A percentile compares a stretch with the other conserved stretches of the same genome.
These are phyloP conservation scores for Pyrenophora teres DNA, from an alignment of 2,329 filamentous ascomycete genomes.

Conservation along the genomic window DNA sequence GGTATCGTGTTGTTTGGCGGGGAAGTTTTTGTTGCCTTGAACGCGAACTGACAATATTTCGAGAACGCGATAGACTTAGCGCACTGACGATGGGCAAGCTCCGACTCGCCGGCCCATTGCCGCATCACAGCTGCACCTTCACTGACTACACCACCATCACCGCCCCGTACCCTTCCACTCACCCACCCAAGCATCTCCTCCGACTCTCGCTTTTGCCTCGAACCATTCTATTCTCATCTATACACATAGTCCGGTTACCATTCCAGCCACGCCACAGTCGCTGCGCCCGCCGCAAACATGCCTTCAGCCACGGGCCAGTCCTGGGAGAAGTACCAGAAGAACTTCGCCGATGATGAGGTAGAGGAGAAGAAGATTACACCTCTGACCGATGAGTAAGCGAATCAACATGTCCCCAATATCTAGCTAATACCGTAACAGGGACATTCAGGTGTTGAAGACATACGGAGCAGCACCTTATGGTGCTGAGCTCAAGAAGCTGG, in stretches of 20 bases:
- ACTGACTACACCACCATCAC: constrained; percentile 25
- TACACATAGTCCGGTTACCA: constrained; percentile 6
- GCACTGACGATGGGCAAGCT: constrained; percentile 14
- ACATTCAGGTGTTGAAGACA: constrained; percentile 98
- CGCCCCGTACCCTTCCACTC: constrained; percentile 1
- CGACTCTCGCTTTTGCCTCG: constrained; percentile 1
- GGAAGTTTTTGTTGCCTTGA: constrained; percentile 30
- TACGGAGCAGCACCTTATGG: constrained; percentile 97
- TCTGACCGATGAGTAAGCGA: constrained; percentile 85
- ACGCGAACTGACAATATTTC: constrained; percentile 33
- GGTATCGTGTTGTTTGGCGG: constrained; percentile 29
- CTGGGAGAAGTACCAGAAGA: constrained; percentile 99
- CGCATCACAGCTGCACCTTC: constrained; percentile 27
- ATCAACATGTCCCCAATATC: not conserved
- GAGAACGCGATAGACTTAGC: constrained; percentile 25
- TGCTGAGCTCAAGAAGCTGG: constrained; percentile 90
- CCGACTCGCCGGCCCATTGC: constrained; percentile 27
- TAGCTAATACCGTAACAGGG: constrained; percentile 62
- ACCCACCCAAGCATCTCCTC: constrained; percentile 1
- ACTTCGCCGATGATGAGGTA: constrained; percentile 92
- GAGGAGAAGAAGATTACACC: constrained; percentile 99
- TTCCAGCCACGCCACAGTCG: constrained; percentile 10
- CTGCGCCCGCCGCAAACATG: constrained; percentile 59
- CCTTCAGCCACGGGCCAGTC: constrained; percentile 89
- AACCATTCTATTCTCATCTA: not conserved